Evolutionary conservation across 2,329 filamentous ascomycete genomes (phyloP).

Genomic region (Epicoccum nigrum): DNA sequence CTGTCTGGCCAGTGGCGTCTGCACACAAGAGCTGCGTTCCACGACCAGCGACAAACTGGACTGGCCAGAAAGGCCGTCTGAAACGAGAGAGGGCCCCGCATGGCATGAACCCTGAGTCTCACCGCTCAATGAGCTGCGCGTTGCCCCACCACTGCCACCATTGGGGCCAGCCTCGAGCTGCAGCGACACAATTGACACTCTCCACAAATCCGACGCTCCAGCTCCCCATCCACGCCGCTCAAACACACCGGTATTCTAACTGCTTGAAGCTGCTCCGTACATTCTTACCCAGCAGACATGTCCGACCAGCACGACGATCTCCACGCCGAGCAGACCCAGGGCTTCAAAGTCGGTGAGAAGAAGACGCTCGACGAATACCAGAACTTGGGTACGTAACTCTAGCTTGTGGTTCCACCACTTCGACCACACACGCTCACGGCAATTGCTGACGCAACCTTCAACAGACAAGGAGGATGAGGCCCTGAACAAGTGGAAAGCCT

Average conservation of each 20-base stretch:
- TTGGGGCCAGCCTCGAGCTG: conserved; percentile 24
- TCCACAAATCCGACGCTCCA: conserved; percentile 9
- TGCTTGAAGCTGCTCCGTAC: conserved; percentile 2
- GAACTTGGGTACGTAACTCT: conserved; percentile 75
- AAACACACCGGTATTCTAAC: conserved; percentile 18
- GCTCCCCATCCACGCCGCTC: conserved; percentile 4
- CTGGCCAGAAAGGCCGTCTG: neutral
- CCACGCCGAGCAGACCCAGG: conserved; percentile 84
- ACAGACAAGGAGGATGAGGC: conserved; percentile 82
- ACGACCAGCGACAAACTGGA: neutral
- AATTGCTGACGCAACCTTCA: conserved; percentile 2
- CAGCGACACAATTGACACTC: conserved; percentile 14
- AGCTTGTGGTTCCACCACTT: neutral
- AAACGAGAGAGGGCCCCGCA: conserved; percentile 6
- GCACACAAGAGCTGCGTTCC: neutral
- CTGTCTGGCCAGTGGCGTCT: neutral
- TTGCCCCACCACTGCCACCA: conserved; percentile 30
- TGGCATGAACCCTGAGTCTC: conserved; percentile 8
- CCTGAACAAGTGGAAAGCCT: conserved; percentile 96
- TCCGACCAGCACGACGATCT: conserved; percentile 73
- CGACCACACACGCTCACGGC: neutral
- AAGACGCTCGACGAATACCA: conserved; percentile 96
- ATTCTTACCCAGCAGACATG: conserved; percentile 30
- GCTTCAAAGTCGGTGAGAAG: conserved; percentile 99
- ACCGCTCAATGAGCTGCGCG: conserved; percentile 28